A percentile compares a stretch with the other conserved stretches of the same genome.
These are phyloP conservation scores for Thelonectria olida DNA, from an alignment of 2,329 filamentous ascomycete species.

Conservation along the genomic window DNA sequence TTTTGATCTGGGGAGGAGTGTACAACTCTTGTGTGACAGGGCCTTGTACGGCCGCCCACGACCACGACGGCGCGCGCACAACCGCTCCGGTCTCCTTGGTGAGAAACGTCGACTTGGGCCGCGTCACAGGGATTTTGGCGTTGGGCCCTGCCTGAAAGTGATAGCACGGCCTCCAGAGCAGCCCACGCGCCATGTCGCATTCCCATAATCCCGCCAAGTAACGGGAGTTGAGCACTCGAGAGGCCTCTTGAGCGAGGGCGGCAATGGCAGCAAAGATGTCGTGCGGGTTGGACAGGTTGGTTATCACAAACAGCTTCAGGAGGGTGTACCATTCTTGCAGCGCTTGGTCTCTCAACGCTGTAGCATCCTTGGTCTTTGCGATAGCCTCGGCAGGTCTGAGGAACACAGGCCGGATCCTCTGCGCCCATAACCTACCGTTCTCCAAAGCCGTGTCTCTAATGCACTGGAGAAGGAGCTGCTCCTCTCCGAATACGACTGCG, in stretches of 20 bases:
- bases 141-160: neutral
- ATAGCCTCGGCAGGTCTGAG: neutral
- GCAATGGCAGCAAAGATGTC: conserved; percentile 23
- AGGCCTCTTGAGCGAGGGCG: conserved; percentile 5
- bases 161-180: conserved; percentile 17
- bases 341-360: neutral
- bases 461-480: conserved; percentile 16
- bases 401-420: neutral
- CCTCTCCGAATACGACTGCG: conserved; percentile 1
- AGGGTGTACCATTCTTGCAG: conserved; percentile 14
- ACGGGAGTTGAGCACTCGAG: neutral
- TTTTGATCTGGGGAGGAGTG: neutral
- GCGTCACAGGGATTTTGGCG: conserved; percentile 1
- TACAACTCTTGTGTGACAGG: neutral
- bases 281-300: conserved; percentile 20
- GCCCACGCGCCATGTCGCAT: neutral
- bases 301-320: conserved; percentile 1
- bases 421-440: neutral
- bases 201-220: conserved; percentile 27
- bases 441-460: neutral
- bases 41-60: conserved; percentile 23
- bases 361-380: neutral
- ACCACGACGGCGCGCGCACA: conserved; percentile 21
- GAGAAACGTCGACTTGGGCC: conserved; percentile 3
- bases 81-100: neutral